A percentile compares a stretch with the other conserved stretches of the same genome.
Evolutionary conservation across 129 eudicot species (phyloP).

Genomic region (Flaveria robusta): DNA sequence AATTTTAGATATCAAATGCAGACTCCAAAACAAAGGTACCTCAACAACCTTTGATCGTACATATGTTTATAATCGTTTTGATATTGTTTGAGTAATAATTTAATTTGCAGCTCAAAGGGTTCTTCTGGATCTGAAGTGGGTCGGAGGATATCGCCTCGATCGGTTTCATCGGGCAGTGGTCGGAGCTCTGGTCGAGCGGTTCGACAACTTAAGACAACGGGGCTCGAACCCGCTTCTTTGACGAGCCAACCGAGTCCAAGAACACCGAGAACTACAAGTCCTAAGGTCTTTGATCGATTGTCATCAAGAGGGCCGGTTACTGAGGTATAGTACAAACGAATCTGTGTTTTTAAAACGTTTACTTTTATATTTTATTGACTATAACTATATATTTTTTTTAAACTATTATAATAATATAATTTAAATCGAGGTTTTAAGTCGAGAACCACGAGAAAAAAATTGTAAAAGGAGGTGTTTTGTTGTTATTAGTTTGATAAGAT

Average conservation of each 20-base stretch:
- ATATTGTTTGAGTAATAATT: neutral
- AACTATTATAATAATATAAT: too few species aligned
- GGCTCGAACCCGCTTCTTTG: constrained; percentile 41
- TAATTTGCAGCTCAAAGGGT: constrained; percentile 43
- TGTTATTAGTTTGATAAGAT: too few species aligned
- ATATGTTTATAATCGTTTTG: neutral
- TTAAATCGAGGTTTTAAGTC: too few species aligned
- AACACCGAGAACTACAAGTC: constrained; percentile 56
- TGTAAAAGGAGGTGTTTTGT: too few species aligned
- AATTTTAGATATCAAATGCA: constrained; percentile 39
- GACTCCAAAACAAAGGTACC: constrained; percentile 42
- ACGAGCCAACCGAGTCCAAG: constrained; percentile 21
- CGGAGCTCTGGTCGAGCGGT: constrained; percentile 48
- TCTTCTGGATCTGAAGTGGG: constrained; percentile 46
- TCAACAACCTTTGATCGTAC: too few species aligned
- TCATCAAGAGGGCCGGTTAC: constrained; percentile 47
- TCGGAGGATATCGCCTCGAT: constrained; percentile 45
- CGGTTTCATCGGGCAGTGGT: constrained; percentile 34
- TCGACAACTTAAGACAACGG: constrained; percentile 54
- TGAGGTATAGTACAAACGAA: constrained; percentile 51
- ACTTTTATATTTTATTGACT: too few species aligned
- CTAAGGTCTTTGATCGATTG: constrained; percentile 49
- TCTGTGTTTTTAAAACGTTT: neutral
- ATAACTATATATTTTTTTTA: too few species aligned
- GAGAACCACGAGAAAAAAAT: too few species aligned